Conservation (phyloP, 768 basidiomycete species). For the Naganishia kalamii region DNA sequence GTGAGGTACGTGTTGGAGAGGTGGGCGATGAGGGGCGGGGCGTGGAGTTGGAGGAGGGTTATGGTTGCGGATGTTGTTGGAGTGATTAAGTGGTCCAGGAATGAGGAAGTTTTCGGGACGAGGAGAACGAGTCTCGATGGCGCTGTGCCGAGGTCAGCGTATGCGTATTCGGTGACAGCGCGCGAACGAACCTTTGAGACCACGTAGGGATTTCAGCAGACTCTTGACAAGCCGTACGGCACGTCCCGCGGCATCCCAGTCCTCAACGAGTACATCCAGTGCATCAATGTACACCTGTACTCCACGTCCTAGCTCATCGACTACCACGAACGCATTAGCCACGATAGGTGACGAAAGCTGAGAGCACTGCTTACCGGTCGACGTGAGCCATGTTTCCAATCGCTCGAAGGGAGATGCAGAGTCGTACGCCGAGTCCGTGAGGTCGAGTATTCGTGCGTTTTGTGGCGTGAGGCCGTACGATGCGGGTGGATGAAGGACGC, state of each 20-base stretch:
- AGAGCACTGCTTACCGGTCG: slow-evolving; percentile 25
- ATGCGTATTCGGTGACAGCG: not conserved
- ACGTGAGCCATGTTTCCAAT: slow-evolving; percentile 11
- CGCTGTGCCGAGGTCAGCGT: slow-evolving; percentile 25
- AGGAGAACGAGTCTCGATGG: slow-evolving; percentile 38
- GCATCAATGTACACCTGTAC: slow-evolving; percentile 41
- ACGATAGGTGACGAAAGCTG: not conserved
- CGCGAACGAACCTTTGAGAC: slow-evolving; percentile 32
- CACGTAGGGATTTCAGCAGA: slow-evolving; percentile 25
- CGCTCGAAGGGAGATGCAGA: slow-evolving; percentile 13
- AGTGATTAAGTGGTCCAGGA: slow-evolving; percentile 28
- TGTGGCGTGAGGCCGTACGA: slow-evolving; percentile 22
- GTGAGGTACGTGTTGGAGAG: slow-evolving; percentile 66
- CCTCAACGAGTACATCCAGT: slow-evolving; percentile 37
- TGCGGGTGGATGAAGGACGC: slow-evolving; percentile 28
- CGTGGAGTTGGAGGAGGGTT: slow-evolving; percentile 53
- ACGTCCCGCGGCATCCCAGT: slow-evolving; percentile 25
- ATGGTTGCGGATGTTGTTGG: slow-evolving; percentile 30
- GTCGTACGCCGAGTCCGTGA: slow-evolving; percentile 29
- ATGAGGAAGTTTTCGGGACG: slow-evolving; percentile 26
- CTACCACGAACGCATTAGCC: not conserved
- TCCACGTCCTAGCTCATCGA: slow-evolving; percentile 8
- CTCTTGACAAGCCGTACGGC: slow-evolving; percentile 28
- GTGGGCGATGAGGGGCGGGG: slow-evolving; percentile 62
- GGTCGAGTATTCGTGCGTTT: slow-evolving; percentile 27